phyloP scores from a whole-genome alignment of 129 eudicot species.

The Glebionis coronaria region DNA sequence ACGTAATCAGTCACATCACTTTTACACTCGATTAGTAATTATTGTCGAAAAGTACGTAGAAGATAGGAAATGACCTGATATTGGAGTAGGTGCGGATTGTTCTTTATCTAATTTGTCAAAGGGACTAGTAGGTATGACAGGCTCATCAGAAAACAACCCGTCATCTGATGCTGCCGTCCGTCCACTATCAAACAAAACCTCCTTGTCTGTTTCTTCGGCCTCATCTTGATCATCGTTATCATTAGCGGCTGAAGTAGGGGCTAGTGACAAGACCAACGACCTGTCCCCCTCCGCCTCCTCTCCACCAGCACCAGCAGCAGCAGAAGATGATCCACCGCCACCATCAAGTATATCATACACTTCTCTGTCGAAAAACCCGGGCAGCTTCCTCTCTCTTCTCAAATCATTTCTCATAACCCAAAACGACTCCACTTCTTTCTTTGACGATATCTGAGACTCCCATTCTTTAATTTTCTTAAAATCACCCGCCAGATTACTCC shows the following conservation, averaged over 20 bases:
- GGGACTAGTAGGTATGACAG: not conserved
- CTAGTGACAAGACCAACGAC: slow-evolving; percentile 40
- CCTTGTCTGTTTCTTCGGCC: slow-evolving; percentile 24
- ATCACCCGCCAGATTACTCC: slow-evolving; percentile 93
- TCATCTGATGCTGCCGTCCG: slow-evolving; percentile 57
- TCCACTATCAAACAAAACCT: slow-evolving; percentile 70
- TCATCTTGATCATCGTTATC: not conserved
- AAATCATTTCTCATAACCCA: slow-evolving; percentile 89
- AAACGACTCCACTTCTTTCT: slow-evolving; percentile 59
- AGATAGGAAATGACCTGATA: slow-evolving; percentile 45
- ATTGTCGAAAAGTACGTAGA: not conserved
- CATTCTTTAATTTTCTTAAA: slow-evolving; percentile 85
- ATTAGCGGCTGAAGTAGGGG: slow-evolving; percentile 16
- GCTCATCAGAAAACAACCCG: slow-evolving; percentile 52
- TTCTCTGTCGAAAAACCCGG: slow-evolving; percentile 85
- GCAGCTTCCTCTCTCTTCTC: slow-evolving; percentile 80
- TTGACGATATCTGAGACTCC: slow-evolving; percentile 39
- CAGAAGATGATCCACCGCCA: slow-evolving; percentile 9
- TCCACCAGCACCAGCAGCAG: not conserved
- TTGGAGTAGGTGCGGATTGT: slow-evolving; percentile 43
- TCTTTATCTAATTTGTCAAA: slow-evolving; percentile 3
- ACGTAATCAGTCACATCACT: not conserved
- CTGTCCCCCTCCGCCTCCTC: slow-evolving; percentile 14
- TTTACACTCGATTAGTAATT: not conserved
- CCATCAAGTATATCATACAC: slow-evolving; percentile 75